Conservation (phyloP, 768 basidiomycete genomes). For the Russula griseocarnosa region DNA sequence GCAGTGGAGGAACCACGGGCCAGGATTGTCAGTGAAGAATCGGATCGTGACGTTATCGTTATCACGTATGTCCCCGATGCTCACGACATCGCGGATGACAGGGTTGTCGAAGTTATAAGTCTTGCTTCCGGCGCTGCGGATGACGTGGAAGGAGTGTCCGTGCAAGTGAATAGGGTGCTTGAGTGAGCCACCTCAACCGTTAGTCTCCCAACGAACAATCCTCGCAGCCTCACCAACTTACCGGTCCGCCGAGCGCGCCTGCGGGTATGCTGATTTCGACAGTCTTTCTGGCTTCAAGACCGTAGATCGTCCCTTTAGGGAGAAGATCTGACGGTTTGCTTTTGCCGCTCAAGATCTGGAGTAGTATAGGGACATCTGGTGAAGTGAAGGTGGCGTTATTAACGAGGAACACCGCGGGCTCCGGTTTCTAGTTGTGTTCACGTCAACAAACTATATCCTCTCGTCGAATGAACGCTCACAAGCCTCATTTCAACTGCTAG, state of each 20-base stretch:
- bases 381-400: not conserved
- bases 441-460: not conserved
- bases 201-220: not conserved
- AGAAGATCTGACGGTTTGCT: constrained; percentile 1
- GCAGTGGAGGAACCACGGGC: constrained; percentile 12
- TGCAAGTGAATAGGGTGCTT: constrained; percentile 20
- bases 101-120: constrained; percentile 27
- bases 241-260: constrained; percentile 8
- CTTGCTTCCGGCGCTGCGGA: constrained; percentile 14
- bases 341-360: constrained; percentile 17
- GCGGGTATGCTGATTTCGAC: constrained; percentile 12
- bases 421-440: not conserved
- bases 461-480: constrained; percentile 16
- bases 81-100: constrained; percentile 25
- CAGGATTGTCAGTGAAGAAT: constrained; percentile 31
- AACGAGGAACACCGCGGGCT: not conserved
- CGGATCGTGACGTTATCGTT: constrained; percentile 29
- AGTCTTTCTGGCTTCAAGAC: not conserved
- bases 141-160: constrained; percentile 23
- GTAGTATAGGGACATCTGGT: constrained; percentile 10
- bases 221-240: not conserved
- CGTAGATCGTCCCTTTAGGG: not conserved
- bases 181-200: not conserved
- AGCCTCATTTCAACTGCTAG: not conserved
- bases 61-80: not conserved